Conservation (phyloP, 2,329 filamentous ascomycete species). For the Fusarium penzigii region DNA sequence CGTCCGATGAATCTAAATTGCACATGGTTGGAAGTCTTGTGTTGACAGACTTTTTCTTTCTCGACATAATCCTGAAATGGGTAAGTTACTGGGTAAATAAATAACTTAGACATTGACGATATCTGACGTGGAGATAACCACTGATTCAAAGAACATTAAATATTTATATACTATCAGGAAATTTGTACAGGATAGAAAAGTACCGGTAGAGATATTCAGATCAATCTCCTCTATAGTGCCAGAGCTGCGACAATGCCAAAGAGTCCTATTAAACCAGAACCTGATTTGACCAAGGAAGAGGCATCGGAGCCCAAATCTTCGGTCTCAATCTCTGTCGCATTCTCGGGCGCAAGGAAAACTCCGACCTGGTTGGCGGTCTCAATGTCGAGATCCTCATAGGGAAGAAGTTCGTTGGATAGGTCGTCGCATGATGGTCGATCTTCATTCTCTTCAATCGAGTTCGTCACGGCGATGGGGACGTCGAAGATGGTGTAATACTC, state of each 20-base stretch:
- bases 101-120: too few relatives aligned
- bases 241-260: conserved; percentile 1
- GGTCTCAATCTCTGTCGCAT: conserved; percentile 45
- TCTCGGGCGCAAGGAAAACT: conserved; percentile 53
- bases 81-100: too few relatives aligned
- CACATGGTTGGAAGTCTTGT: too few relatives aligned
- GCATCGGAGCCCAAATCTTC: conserved; percentile 9
- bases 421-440: conserved; percentile 50
- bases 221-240: background rate
- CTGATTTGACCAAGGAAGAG: conserved; percentile 1
- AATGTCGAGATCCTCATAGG: conserved; percentile 46
- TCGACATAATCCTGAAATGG: too few relatives aligned
- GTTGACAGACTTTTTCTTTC: too few relatives aligned
- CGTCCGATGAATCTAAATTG: background rate
- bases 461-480: conserved; percentile 68
- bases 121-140: too few relatives aligned
- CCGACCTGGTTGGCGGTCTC: conserved; percentile 45
- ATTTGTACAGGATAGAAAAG: too few relatives aligned
- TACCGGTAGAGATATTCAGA: too few relatives aligned
- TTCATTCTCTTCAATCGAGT: conserved; percentile 52
- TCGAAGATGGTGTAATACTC: conserved; percentile 72
- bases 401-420: conserved; percentile 53
- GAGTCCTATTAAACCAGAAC: conserved; percentile 3
- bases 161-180: too few relatives aligned
- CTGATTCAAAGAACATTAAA: too few relatives aligned